phyloP scores from a whole-genome alignment of 2,329 filamentous ascomycete species.

The Taxawa tesnikishii region DNA sequence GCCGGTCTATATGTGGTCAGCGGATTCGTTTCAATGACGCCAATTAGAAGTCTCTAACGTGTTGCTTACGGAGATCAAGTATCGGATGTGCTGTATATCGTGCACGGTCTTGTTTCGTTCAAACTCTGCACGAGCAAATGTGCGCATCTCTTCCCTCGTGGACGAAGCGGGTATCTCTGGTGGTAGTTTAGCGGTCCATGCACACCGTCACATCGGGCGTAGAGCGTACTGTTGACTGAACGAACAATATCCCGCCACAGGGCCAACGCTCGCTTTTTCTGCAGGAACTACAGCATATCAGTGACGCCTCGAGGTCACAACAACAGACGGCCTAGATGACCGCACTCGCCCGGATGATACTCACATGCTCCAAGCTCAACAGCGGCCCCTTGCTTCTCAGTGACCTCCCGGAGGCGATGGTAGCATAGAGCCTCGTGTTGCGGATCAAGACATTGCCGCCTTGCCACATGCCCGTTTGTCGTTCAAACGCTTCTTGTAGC shows the following conservation, averaged over 20 bases:
- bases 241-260: conserved; percentile 37
- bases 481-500: neutral
- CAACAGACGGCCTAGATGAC: no score
- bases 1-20: conserved; percentile 22
- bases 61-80: conserved; percentile 34
- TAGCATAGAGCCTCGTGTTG: conserved; percentile 13
- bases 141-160: conserved; percentile 29
- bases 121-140: conserved; percentile 37
- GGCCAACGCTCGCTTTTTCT: conserved; percentile 32
- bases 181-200: no score
- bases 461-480: neutral
- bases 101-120: conserved; percentile 32
- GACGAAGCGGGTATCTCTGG: conserved; percentile 22
- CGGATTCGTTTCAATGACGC: neutral
- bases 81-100: conserved; percentile 36
- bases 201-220: no score
- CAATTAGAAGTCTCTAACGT: neutral
- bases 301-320: no score
- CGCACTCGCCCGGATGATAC: no score
- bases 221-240: conserved; percentile 22
- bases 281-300: conserved; percentile 30
- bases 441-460: conserved; percentile 1
- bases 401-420: conserved; percentile 17
- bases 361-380: conserved; percentile 23
- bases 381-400: conserved; percentile 18